Evolutionary conservation across 345 rosid genomes (phyloP).

Genomic region (Ricinus communis): DNA sequence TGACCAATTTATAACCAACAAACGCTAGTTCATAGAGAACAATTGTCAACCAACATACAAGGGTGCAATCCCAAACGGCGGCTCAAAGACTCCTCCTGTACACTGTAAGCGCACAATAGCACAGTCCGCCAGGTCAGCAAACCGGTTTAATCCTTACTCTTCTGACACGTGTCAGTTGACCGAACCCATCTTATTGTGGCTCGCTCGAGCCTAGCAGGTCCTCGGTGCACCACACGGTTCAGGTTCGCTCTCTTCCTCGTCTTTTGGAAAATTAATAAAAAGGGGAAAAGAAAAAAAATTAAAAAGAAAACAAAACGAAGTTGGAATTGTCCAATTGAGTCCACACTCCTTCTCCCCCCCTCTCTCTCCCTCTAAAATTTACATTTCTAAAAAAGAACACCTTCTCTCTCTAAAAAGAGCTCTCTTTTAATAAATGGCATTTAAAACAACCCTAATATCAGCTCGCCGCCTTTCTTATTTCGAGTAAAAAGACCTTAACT

Average conservation of each 20-base stretch:
- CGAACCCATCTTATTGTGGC: background rate
- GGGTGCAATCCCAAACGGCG: constrained; percentile 3
- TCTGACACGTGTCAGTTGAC: background rate
- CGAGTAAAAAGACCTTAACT: background rate
- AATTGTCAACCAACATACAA: constrained; percentile 10
- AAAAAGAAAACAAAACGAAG: constrained; percentile 1
- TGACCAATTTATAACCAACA: no score
- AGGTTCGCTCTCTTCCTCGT: background rate
- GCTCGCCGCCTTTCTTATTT: constrained; percentile 48
- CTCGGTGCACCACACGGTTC: background rate
- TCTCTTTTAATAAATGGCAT: constrained; percentile 23
- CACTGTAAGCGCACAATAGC: background rate
- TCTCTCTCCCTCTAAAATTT: background rate
- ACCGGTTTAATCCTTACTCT: background rate
- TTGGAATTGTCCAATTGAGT: constrained; percentile 1
- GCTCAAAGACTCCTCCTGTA: background rate
- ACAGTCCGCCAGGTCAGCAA: background rate
- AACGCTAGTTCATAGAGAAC: no score
- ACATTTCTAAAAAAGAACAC: constrained; percentile 23
- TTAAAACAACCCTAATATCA: constrained; percentile 48
- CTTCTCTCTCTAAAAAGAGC: constrained; percentile 15
- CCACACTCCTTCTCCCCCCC: background rate
- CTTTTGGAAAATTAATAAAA: background rate
- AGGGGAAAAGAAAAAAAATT: background rate
- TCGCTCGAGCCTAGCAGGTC: background rate